Evolutionary conservation across 352 stramenopile species (phyloP), one percentile per base, ranked within the genome.

Genomic region (Peronospora farinosa): DNA sequence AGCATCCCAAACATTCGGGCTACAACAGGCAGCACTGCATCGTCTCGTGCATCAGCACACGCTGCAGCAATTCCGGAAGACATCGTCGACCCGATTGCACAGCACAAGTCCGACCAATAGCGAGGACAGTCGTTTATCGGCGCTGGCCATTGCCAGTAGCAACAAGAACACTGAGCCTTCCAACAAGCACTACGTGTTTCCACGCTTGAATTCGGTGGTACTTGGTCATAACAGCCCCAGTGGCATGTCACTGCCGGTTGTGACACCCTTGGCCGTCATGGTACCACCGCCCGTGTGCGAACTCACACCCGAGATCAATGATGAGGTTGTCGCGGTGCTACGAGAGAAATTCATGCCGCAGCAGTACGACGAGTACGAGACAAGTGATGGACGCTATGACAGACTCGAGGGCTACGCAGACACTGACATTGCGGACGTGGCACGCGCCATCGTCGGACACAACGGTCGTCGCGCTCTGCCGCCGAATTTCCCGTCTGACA

Each of bases 1-100:
- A 27, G 74, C 75, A 15, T 63, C 78, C 10, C 72, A 86, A 51
- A 57, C 73, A 54, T 86, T 75, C 45, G 78, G 73, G 19, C 58
- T 89, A 28, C 75, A 89, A 40, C 71, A 83, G 56, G 62, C 73
- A 61, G 78, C 71, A 39, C 72, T 86, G 17, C 67, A 86, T 32
- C 78, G 75, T 16, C 66, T 78, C 48, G 73, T 86, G 36, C 75
- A 72, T 30, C 59, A 65, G 15, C 50, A 63, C 31, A 56, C 63
- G 21, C 32, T 51, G 32, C 43, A 51, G 27, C 51, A 57, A 11
- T 5, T 56, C 21, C 57, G 48, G 11, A 49, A 51, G 7, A 28
- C 47, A 13, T 30, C 21, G 21, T 7, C 33, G 12, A 25, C 47
- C 2, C 33, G 37, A 11, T 41, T 42, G 9, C 9, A 32, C 16